Percentiles rank a stretch among this genome's conserved stretches.
Conservation (phyloP, 805 yeast genomes). For the Metschnikowia lachancei region DNA sequence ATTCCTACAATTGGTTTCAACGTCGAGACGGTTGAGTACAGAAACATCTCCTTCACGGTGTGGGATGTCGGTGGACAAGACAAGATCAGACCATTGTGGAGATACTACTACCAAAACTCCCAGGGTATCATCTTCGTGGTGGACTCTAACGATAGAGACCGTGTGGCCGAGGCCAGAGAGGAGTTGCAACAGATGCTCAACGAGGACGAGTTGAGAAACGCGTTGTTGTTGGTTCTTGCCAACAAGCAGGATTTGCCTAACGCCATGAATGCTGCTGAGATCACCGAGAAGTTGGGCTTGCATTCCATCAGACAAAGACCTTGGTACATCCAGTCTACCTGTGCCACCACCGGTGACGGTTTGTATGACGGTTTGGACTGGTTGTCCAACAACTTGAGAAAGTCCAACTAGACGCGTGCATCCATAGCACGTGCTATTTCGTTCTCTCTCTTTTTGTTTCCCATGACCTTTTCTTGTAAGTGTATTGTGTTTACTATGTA, state of each 20-base stretch:
- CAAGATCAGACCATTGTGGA: conserved; percentile 97
- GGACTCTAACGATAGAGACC: conserved; percentile 96
- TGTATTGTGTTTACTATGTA: conserved; percentile 15
- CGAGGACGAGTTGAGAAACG: conserved; percentile 97
- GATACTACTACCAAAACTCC: conserved; percentile 98
- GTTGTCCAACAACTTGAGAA: conserved; percentile 27
- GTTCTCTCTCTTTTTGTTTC: background rate
- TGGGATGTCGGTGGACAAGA: conserved; percentile 99
- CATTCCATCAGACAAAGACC: conserved; percentile 98
- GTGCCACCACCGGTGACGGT: conserved; percentile 99
- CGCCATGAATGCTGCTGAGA: conserved; percentile 98
- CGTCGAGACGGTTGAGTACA: conserved; percentile 96
- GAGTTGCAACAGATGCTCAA: conserved; percentile 97
- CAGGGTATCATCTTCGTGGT: conserved; percentile 98
- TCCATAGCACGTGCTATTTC: background rate
- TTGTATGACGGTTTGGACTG: conserved; percentile 30
- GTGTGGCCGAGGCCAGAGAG: conserved; percentile 97
- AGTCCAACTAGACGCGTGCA: conserved; percentile 16
- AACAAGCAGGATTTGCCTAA: conserved; percentile 99
- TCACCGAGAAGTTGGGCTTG: conserved; percentile 93
- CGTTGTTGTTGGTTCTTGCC: conserved; percentile 91
- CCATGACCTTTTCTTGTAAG: background rate
- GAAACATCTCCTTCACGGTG: conserved; percentile 93
- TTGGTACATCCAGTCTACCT: conserved; percentile 98
- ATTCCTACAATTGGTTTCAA: conserved; percentile 97